Percentiles rank a stretch among this genome's conserved stretches.
These are phyloP conservation scores for Eurotiales sp. DNA, from an alignment of 2,329 filamentous ascomycete genomes.

Conservation along the genomic window DNA sequence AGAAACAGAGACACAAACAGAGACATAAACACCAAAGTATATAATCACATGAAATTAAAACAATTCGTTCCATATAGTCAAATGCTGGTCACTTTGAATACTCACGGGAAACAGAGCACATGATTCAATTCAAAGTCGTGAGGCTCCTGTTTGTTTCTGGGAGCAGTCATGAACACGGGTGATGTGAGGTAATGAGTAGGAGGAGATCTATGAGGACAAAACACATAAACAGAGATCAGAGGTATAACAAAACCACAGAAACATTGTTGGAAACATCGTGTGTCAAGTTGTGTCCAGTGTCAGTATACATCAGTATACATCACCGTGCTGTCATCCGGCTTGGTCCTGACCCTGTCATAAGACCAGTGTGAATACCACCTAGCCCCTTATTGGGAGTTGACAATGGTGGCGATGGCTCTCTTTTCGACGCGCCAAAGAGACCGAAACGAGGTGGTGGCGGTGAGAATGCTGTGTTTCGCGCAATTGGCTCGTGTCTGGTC, in stretches of 20 bases:
- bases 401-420: slow-evolving; percentile 29
- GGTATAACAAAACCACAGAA: background rate
- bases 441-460: slow-evolving; percentile 34
- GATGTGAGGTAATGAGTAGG: background rate
- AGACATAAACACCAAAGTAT: background rate
- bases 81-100: background rate
- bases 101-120: background rate
- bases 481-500: slow-evolving; percentile 23
- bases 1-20: background rate
- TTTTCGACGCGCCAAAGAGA: slow-evolving; percentile 30
- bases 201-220: background rate
- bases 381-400: slow-evolving; percentile 24
- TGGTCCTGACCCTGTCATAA: slow-evolving; percentile 18
- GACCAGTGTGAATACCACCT: slow-evolving; percentile 29
- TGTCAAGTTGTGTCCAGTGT: no score
- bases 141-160: background rate
- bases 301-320: slow-evolving; percentile 5
- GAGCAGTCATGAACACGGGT: background rate
- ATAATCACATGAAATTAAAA: slow-evolving; percentile 7
- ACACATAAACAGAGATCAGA: slow-evolving; percentile 2
- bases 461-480: slow-evolving; percentile 30
- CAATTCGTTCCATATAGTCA: background rate
- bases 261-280: background rate
- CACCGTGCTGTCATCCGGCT: slow-evolving; percentile 32
- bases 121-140: background rate